Evolutionary conservation across 2,329 filamentous ascomycete genomes (phyloP).

Genomic region (Fusarium sp.): DNA sequence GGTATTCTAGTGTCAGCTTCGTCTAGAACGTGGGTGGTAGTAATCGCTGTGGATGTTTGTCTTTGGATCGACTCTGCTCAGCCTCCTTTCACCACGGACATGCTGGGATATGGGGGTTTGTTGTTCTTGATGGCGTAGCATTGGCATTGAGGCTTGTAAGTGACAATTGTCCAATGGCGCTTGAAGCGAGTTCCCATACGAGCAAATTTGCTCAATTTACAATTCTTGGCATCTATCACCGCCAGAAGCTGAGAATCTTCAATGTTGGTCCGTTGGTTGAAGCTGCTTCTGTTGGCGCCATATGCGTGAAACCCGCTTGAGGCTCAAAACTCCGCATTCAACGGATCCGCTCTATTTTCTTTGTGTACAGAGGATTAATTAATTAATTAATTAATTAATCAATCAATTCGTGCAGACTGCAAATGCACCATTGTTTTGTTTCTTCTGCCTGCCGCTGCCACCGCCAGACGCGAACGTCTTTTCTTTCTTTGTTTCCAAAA

Average conservation of each 20-base stretch:
- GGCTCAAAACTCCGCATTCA: conserved; percentile 16
- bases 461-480: conserved; percentile 23
- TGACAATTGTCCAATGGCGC: conserved; percentile 30
- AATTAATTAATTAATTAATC: neutral
- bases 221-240: conserved; percentile 10
- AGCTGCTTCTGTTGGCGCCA: conserved; percentile 1
- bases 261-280: neutral
- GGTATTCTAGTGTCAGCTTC: conserved; percentile 18
- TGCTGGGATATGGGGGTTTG: neutral
- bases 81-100: neutral
- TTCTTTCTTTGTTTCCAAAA: neutral
- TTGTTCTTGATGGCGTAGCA: conserved; percentile 5
- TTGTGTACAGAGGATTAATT: neutral
- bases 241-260: neutral
- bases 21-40: neutral
- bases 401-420: neutral
- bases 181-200: conserved; percentile 8
- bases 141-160: conserved; percentile 34
- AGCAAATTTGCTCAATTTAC: conserved; percentile 16
- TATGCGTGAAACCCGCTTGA: conserved; percentile 25
- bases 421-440: neutral
- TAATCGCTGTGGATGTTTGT: neutral
- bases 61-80: neutral
- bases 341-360: conserved; percentile 19
- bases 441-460: conserved; percentile 4